Conservation (phyloP, 2,329 filamentous ascomycete genomes). For the Cladosporium sp. region DNA sequence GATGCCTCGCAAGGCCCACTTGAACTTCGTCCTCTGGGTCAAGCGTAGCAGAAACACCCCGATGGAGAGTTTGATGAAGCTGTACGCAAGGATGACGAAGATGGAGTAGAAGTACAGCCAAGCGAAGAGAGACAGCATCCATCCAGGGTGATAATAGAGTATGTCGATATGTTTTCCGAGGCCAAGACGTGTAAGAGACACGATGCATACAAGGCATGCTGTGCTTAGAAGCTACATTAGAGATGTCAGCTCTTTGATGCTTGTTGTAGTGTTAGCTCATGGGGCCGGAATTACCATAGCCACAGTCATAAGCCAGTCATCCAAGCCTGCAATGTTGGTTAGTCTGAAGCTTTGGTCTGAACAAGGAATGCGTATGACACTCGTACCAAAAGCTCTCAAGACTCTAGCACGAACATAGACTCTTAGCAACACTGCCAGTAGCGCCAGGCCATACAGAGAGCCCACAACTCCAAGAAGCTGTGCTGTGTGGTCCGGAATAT, state of each 20-base stretch:
- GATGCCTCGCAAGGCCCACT: neutral
- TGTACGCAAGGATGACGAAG: neutral
- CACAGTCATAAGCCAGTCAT: neutral
- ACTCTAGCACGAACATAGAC: neutral
- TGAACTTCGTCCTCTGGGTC: neutral
- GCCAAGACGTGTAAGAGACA: neutral
- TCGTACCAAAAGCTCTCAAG: neutral
- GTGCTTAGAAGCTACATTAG: neutral
- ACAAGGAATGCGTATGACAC: neutral
- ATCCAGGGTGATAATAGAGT: neutral
- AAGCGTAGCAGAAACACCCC: neutral
- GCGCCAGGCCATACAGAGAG: neutral
- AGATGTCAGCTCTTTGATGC: neutral
- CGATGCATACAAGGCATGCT: neutral
- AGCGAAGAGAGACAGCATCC: neutral
- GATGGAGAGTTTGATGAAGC: constrained; percentile 3
- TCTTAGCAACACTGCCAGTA: neutral
- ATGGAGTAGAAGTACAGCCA: neutral
- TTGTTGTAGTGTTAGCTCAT: neutral
- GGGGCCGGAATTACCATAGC: neutral
- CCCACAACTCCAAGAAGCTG: neutral
- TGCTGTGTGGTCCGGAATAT: neutral
- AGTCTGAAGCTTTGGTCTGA: neutral
- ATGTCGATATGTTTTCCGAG: neutral
- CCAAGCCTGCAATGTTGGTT: neutral